phyloP scores from a whole-genome alignment of 1,284 basidiomycete genomes.

The Tilletiaria anomala region DNA sequence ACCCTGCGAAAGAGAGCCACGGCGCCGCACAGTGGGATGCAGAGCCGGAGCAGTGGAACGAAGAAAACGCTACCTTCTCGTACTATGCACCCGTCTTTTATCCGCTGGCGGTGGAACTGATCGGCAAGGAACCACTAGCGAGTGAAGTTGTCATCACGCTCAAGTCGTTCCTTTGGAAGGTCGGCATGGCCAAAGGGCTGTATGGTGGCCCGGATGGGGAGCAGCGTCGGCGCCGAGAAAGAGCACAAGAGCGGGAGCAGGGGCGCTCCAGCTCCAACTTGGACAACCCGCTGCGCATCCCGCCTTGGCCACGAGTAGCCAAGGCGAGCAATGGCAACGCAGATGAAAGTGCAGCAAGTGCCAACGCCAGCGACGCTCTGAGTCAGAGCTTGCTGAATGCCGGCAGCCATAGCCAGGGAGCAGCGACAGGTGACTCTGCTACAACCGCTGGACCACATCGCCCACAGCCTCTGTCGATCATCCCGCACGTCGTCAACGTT shows the following conservation, averaged over 20 bases:
- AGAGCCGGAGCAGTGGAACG: slow-evolving; percentile 3
- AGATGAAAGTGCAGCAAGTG: no score
- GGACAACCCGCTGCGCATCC: no score
- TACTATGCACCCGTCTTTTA: slow-evolving; percentile 25
- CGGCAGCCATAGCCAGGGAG: no score
- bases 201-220: slow-evolving; percentile 10
- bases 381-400: no score
- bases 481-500: no score
- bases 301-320: no score
- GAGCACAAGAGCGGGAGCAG: neutral
- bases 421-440: no score
- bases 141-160: slow-evolving; percentile 14
- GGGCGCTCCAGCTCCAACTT: no score
- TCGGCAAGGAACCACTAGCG: slow-evolving; percentile 20
- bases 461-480: no score
- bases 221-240: neutral
- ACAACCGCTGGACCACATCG: no score
- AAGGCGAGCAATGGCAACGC: no score
- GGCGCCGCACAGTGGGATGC: neutral
- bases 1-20: slow-evolving; percentile 4
- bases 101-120: slow-evolving; percentile 30
- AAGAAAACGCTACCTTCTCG: slow-evolving; percentile 8
- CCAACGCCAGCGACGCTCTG: no score
- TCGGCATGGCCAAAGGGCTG: slow-evolving; percentile 17
- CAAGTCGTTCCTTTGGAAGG: slow-evolving; percentile 17